Percentiles rank a stretch among this genome's conserved stretches.
phyloP scores from a whole-genome alignment of 768 basidiomycete genomes.

The Boletellus sp. region DNA sequence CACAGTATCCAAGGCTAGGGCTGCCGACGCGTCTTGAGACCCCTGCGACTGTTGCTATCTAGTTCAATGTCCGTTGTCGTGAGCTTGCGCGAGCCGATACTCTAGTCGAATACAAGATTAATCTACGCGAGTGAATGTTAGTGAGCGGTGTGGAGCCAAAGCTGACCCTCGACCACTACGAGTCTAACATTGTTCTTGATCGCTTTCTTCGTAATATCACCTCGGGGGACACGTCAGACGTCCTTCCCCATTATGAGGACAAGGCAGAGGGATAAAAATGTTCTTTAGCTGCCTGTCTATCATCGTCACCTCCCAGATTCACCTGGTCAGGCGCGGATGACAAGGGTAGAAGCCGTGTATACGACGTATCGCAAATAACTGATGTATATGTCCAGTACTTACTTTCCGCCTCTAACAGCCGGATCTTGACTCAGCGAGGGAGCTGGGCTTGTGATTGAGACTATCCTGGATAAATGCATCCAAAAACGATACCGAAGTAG shows the following conservation, averaged over 20 bases:
- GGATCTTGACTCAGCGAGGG: slow-evolving; percentile 61
- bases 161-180: slow-evolving; percentile 63
- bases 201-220: slow-evolving; percentile 62
- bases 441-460: slow-evolving; percentile 71
- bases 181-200: slow-evolving; percentile 68
- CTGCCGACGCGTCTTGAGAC: not conserved
- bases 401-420: slow-evolving; percentile 56
- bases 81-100: not conserved
- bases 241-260: slow-evolving; percentile 6
- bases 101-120: no score
- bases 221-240: slow-evolving; percentile 35
- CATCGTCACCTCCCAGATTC: slow-evolving; percentile 14
- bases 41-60: not conserved
- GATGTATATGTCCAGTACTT: slow-evolving; percentile 64
- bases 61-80: not conserved
- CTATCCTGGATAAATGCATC: slow-evolving; percentile 67
- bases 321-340: not conserved
- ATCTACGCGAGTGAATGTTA: no score
- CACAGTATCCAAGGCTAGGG: not conserved
- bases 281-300: slow-evolving; percentile 22
- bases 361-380: slow-evolving; percentile 58
- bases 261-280: slow-evolving; percentile 28
- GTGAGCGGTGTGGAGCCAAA: no score
- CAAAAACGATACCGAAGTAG: slow-evolving; percentile 58
- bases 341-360: slow-evolving; percentile 18